These are phyloP conservation scores for Casuarina cunninghamiana DNA, from an alignment of 306 rosid genomes.

Conservation along the genomic window DNA sequence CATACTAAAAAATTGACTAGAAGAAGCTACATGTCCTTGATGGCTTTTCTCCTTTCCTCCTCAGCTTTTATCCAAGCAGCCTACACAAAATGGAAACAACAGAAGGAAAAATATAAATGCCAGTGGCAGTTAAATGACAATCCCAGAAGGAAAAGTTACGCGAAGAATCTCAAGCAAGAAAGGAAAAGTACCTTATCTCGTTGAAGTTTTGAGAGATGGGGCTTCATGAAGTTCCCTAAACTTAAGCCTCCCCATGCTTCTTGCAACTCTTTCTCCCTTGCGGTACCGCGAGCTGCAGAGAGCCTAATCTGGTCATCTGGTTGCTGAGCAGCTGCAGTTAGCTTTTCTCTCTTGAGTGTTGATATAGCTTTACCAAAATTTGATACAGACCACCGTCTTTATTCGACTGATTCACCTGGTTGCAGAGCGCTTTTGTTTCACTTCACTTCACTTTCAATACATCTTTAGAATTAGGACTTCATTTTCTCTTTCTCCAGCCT, in stretches of 20 bases:
- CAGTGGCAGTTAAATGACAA: not conserved
- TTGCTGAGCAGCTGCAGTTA: conserved; percentile 54
- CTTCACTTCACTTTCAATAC: conserved; percentile 52
- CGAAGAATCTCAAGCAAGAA: conserved; percentile 4
- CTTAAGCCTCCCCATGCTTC: conserved; percentile 86
- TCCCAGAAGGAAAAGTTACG: not conserved
- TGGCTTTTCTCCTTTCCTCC: conserved; percentile 60
- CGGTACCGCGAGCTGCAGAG: conserved; percentile 53
- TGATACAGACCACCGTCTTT: conserved; percentile 62
- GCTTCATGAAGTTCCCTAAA: conserved; percentile 81
- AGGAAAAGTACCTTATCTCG: conserved; percentile 65
- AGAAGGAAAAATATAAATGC: not conserved
- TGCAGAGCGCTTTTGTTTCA: conserved; percentile 27
- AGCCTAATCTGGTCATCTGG: conserved; percentile 42
- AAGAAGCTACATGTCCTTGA: conserved; percentile 25
- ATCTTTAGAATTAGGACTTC: conserved; percentile 38
- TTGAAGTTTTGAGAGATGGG: conserved; percentile 73
- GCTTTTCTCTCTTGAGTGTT: conserved; percentile 76
- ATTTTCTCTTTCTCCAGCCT: conserved; percentile 80
- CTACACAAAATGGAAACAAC: conserved; percentile 38
- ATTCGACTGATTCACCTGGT: conserved; percentile 19
- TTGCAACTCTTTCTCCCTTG: conserved; percentile 78
- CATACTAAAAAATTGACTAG: not conserved
- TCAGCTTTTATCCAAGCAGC: conserved; percentile 95
- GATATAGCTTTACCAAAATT: conserved; percentile 64